A percentile compares a stretch with the other conserved stretches of the same genome.
phyloP scores from a whole-genome alignment of 1,139 yeast genomes.

The Saccharomyces pastorianus region DNA sequence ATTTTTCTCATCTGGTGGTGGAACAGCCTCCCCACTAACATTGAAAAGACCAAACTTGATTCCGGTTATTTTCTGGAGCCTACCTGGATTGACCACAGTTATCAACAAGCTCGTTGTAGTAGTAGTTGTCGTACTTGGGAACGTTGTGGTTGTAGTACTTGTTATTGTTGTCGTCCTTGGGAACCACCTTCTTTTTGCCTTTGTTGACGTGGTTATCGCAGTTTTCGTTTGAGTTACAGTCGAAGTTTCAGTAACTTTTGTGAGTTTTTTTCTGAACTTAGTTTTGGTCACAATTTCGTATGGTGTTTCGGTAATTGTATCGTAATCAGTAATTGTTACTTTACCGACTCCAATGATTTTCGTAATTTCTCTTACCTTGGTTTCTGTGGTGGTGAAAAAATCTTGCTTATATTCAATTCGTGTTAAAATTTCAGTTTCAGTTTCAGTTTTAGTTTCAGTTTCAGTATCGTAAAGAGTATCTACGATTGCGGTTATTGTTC shows the following conservation, averaged over 20 bases:
- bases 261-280: no score
- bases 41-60: neutral
- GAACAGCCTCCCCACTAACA: neutral
- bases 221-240: no score
- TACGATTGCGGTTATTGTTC: conserved; percentile 4
- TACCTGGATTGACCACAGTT: neutral
- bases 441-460: neutral
- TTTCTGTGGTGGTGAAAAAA: neutral
- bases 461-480: conserved; percentile 1
- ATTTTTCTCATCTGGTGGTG: neutral
- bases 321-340: no score
- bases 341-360: no score
- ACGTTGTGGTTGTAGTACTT: conserved; percentile 5
- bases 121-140: neutral
- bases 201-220: conserved; percentile 7
- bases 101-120: neutral
- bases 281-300: no score
- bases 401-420: neutral
- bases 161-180: conserved; percentile 18
- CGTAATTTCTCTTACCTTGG: no score
- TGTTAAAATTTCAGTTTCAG: no score
- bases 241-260: no score
- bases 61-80: neutral
- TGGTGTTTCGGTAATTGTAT: no score
- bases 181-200: conserved; percentile 13